phyloP scores from a whole-genome alignment of 2,329 filamentous ascomycete genomes.

The Neofusicoccum parvum region DNA sequence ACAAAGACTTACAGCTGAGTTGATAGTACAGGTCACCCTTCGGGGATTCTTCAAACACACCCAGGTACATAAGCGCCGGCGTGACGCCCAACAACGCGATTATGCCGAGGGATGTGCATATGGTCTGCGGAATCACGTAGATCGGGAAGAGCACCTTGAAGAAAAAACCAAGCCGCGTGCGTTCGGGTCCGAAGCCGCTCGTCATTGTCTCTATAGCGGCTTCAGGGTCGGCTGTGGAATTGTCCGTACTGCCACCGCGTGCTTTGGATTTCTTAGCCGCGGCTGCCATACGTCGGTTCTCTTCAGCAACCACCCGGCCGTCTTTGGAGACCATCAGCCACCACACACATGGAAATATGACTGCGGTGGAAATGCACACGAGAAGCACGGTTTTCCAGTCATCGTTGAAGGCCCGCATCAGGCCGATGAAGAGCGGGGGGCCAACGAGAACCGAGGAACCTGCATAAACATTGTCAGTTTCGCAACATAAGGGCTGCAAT shows the following conservation, averaged over 20 bases:
- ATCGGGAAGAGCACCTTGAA: neutral
- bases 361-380: neutral
- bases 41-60: neutral
- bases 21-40: neutral
- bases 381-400: conserved; percentile 2
- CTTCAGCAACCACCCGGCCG: neutral
- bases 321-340: neutral
- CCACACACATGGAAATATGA: neutral
- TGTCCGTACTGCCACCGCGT: neutral
- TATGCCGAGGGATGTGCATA: neutral
- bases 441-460: conserved; percentile 1
- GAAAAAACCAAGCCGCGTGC: neutral
- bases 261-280: neutral
- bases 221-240: neutral
- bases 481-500: neutral
- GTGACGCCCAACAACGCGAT: neutral
- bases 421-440: neutral
- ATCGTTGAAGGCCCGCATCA: neutral
- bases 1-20: neutral
- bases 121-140: neutral
- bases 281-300: neutral
- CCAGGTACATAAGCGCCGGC: neutral
- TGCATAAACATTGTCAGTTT: neutral
- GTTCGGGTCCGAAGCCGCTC: neutral
- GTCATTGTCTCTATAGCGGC: neutral